Base-by-base conservation (phyloP, 2,329 filamentous ascomycete genomes). In the Cercospora janseana region DNA sequence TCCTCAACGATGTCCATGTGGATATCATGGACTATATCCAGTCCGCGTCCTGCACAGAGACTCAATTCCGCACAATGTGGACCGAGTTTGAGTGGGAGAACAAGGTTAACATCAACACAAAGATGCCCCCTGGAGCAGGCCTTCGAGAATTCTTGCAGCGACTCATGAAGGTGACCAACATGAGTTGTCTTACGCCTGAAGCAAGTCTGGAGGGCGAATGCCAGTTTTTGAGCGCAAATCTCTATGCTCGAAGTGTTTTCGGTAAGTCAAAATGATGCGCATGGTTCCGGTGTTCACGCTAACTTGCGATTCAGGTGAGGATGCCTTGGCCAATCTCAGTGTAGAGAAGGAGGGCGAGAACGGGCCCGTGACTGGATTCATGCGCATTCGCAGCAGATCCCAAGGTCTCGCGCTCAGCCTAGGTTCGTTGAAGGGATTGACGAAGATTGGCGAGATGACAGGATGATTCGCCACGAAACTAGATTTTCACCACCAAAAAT, bases 1-100 rank as follows among this genome's bases (percentile, higher is more conserved):
- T 98, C 61, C 80, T 98, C 46, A 97, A 97, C 68, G 93, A 98
- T 69, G 83, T 98, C 23, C 93, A 98, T 66, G 92, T 97, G 50
- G 93, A 98, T 67, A 96, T 98, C 59, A 98, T 98, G 93, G 93
- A 98, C 73, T 98, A 98, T 75, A 98, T 98, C 65, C 92, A 97
- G 69, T 93, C 93, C 1, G 92, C 92, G 5, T 85, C 90, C 12
- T 98, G 93, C 78, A 93, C 89, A 4, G 93, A 98, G 77, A 96
- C 92, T 8, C 90, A 97, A 66, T 98, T 98, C 84, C 83, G 93
- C 53, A 95, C 89, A n/a, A 98, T 98, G 93, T 98, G 93, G 93
- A 98, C 93, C 28, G 93, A 98, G 69, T 98, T 98, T 61, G 93
- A 98, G 70, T 98, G 93, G 93, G 93, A 98, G 78, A 98, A 98